Evolutionary conservation across 345 rosid genomes (phyloP).

Genomic region (Aquilaria sinensis): DNA sequence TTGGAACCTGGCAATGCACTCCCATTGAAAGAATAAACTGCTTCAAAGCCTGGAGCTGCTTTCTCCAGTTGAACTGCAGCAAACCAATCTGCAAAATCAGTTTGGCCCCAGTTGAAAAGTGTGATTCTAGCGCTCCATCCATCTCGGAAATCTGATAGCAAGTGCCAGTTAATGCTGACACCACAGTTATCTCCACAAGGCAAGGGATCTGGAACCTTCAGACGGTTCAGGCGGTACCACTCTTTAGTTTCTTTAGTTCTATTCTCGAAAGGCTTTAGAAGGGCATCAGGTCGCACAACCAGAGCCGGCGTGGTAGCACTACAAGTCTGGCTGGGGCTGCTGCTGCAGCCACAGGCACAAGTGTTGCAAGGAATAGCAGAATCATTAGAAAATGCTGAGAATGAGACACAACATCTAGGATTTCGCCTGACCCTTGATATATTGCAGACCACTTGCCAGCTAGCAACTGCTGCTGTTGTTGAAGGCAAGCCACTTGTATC

Average conservation of each 20-base stretch:
- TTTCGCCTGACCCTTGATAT: constrained; percentile 60
- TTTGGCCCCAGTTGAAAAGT: constrained; percentile 86
- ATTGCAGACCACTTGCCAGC: constrained; percentile 99
- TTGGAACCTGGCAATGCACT: constrained; percentile 32
- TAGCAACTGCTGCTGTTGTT: constrained; percentile 65
- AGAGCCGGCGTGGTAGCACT: constrained; percentile 60
- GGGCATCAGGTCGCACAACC: constrained; percentile 71
- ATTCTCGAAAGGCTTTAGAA: constrained; percentile 80
- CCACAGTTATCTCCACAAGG: constrained; percentile 97
- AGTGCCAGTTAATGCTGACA: constrained; percentile 91
- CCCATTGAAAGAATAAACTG: constrained; percentile 73
- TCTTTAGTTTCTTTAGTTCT: constrained; percentile 49
- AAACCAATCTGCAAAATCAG: constrained; percentile 80
- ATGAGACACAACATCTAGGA: constrained; percentile 90
- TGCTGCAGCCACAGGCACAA: constrained; percentile 89
- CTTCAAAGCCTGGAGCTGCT: constrained; percentile 72
- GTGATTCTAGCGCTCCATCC: constrained; percentile 94
- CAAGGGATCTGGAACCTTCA: constrained; percentile 59
- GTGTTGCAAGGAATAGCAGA: constrained; percentile 80
- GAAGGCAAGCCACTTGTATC: constrained; percentile 75
- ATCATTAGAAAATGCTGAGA: constrained; percentile 84
- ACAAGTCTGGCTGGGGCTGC: constrained; percentile 47
- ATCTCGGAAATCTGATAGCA: constrained; percentile 61
- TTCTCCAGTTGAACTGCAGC: constrained; percentile 58
- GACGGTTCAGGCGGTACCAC: constrained; percentile 64